phyloP scores from a whole-genome alignment of 345 rosid species.

The Corchorus capsularis region DNA sequence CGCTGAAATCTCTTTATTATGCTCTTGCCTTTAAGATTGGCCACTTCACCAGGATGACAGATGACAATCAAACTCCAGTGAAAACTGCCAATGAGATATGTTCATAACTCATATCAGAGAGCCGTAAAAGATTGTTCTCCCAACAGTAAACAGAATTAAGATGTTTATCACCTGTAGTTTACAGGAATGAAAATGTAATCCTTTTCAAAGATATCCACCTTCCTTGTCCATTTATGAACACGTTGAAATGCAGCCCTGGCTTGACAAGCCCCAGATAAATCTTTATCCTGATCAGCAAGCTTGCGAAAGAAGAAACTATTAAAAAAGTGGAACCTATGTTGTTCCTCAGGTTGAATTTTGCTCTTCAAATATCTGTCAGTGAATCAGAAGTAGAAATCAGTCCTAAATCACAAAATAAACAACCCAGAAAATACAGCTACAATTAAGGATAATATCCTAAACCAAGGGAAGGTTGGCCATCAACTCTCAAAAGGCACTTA shows the following conservation, averaged over 20 bases:
- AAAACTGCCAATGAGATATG: constrained; percentile 56
- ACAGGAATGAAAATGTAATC: constrained; percentile 94
- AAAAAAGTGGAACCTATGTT: constrained; percentile 77
- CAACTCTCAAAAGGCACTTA: constrained; percentile 5
- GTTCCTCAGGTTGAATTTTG: constrained; percentile 57
- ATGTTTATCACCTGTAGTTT: constrained; percentile 69
- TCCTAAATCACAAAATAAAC: background rate
- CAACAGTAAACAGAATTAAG: background rate
- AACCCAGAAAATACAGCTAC: background rate
- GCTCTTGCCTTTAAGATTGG: constrained; percentile 54
- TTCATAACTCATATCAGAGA: constrained; percentile 29
- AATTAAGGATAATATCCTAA: background rate
- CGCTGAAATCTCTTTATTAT: constrained; percentile 8
- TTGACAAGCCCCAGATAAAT: constrained; percentile 68
- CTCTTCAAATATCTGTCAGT: constrained; percentile 72
- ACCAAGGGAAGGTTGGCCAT: background rate
- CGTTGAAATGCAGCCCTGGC: constrained; percentile 88
- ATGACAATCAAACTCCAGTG: constrained; percentile 97
- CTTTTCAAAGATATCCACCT: constrained; percentile 80
- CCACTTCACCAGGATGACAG: constrained; percentile 89
- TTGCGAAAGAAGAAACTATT: constrained; percentile 96
- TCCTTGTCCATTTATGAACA: constrained; percentile 94
- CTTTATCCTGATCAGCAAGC: constrained; percentile 91
- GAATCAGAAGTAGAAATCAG: constrained; percentile 8
- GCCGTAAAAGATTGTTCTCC: background rate